A percentile compares a stretch with the other conserved stretches of the same genome.
These are phyloP conservation scores for Termitomyces sp. DNA, from an alignment of 768 basidiomycete species.

Conservation along the genomic window DNA sequence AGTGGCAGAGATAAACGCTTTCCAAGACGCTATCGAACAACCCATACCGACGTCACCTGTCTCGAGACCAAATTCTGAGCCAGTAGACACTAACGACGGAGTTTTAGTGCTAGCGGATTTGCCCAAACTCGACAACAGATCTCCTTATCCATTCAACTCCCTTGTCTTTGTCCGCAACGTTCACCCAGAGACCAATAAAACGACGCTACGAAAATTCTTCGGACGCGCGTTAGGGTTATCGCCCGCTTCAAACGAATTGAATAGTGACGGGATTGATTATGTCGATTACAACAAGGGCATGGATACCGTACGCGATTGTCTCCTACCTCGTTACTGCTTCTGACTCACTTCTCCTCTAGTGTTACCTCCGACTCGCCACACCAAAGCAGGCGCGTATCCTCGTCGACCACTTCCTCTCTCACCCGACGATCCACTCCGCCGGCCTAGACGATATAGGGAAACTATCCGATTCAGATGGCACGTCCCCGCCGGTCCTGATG, in stretches of 20 bases:
- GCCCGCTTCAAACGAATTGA: conserved; percentile 1
- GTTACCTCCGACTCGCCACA: conserved; percentile 63
- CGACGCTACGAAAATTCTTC: conserved; percentile 63
- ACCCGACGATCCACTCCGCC: conserved; percentile 33
- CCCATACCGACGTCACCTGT: not conserved
- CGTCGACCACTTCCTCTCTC: conserved; percentile 35
- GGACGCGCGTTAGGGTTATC: conserved; percentile 29
- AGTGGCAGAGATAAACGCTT: conserved; percentile 38
- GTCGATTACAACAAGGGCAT: conserved; percentile 77
- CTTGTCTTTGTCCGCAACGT: conserved; percentile 69
- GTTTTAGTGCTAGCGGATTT: not conserved
- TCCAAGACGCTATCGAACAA: conserved; percentile 18
- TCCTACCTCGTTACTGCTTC: not conserved
- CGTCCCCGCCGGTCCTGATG: conserved; percentile 27
- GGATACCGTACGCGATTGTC: conserved; percentile 49
- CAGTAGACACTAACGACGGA: conserved; percentile 3
- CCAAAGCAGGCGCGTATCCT: conserved; percentile 42
- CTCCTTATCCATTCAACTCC: conserved; percentile 57
- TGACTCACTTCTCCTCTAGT: conserved; percentile 34
- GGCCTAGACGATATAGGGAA: conserved; percentile 55
- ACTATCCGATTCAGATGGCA: conserved; percentile 4
- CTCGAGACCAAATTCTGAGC: not conserved
- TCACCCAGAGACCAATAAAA: conserved; percentile 77
- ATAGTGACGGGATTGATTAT: conserved; percentile 55
- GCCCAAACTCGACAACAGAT: conserved; percentile 17